Evolutionary conservation across 2,329 filamentous ascomycete species (phyloP).

Genomic region (Colletotrichum truncatum): DNA sequence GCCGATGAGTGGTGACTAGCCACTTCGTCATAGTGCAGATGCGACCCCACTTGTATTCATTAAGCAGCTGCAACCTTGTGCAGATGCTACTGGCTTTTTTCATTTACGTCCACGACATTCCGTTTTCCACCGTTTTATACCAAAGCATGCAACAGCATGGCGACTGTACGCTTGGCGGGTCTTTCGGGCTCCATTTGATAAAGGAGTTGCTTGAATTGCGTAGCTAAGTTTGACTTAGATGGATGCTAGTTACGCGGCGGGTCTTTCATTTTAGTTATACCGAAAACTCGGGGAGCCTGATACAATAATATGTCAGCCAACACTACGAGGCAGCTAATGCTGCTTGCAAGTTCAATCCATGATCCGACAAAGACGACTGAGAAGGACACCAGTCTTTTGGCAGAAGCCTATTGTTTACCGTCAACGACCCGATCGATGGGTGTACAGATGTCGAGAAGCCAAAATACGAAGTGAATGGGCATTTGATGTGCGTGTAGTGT

Average conservation of each 20-base stretch:
- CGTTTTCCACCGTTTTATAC: neutral
- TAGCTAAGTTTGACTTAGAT: too few species aligned
- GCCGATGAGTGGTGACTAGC: neutral
- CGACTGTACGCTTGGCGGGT: neutral
- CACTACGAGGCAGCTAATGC: too few species aligned
- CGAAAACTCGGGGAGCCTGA: too few species aligned
- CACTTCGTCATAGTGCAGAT: slow-evolving; percentile 10
- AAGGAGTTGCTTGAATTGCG: too few species aligned
- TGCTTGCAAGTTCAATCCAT: too few species aligned
- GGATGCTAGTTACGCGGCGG: too few species aligned
- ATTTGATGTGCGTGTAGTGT: neutral
- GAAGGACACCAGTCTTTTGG: neutral
- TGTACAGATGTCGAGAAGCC: neutral
- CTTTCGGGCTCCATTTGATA: neutral
- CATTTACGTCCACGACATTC: neutral
- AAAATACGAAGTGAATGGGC: neutral
- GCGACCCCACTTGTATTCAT: neutral
- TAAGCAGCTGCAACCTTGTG: neutral
- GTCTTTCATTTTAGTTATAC: too few species aligned
- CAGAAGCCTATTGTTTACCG: neutral
- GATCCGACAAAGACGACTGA: too few species aligned
- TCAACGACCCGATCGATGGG: neutral
- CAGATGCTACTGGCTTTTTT: neutral
- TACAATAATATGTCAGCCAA: too few species aligned
- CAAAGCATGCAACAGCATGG: neutral